Conservation (phyloP, 345 rosid genomes). For the Xanthoceras sorbifolium region DNA sequence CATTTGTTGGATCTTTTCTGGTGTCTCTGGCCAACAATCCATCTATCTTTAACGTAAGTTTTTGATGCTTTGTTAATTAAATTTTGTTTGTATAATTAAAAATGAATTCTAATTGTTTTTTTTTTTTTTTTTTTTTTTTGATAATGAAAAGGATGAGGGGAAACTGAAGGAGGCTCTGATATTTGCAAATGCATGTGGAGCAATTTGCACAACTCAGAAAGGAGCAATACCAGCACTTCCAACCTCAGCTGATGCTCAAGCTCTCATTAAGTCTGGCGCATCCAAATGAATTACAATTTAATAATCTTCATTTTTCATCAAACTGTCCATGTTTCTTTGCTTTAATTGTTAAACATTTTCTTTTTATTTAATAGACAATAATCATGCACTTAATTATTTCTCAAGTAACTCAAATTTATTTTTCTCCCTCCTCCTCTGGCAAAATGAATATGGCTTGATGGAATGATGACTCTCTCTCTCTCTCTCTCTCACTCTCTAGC, state of each 20-base stretch:
- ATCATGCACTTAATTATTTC: background rate
- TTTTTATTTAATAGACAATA: background rate
- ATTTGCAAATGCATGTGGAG: slow-evolving; percentile 70
- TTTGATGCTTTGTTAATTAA: no score
- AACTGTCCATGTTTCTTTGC: background rate
- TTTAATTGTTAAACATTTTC: background rate
- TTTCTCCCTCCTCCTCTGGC: no score
- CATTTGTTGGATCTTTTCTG: slow-evolving; percentile 63
- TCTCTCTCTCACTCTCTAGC: no score
- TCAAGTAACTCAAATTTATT: no score
- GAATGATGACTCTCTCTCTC: no score
- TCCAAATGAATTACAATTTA: slow-evolving; percentile 7
- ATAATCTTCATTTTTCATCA: background rate
- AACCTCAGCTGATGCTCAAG: slow-evolving; percentile 40
- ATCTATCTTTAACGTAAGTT: slow-evolving; percentile 28
- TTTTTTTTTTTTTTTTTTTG: no score
- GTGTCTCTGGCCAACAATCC: slow-evolving; percentile 43
- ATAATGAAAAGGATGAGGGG: slow-evolving; percentile 41
- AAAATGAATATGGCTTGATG: no score
- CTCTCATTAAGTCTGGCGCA: slow-evolving; percentile 45
- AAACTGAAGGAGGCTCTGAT: slow-evolving; percentile 50
- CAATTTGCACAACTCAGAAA: slow-evolving; percentile 64
- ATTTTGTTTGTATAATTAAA: no score
- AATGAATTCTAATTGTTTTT: no score
- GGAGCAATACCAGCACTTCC: slow-evolving; percentile 73